Base-by-base conservation (phyloP, 768 basidiomycete species). In the Neoboletus magnificus region DNA sequence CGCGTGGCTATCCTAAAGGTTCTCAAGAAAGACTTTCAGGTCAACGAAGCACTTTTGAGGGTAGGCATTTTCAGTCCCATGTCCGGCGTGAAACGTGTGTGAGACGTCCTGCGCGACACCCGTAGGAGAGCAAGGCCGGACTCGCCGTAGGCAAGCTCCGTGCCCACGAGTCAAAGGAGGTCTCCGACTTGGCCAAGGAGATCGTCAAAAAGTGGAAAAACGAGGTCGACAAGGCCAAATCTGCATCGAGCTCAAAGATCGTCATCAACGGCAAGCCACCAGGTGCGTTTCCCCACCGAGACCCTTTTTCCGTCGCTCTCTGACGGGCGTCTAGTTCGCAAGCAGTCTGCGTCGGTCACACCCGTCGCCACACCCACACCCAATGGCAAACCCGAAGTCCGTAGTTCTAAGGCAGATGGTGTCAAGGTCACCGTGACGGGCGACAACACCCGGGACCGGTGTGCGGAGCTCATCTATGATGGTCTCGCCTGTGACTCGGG, bases 121-220 rank as follows among this genome's bases (percentile, higher is more conserved):
- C 48, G 29, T 64, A 95, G 93, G 93, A 95, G 73, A 94, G 91
- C 71, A 94, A 89, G 72, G 89, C 87, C 4, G 93, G 93, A 47
- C 74, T 96, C n/a, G 89, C 92, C 0, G 92, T 97, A 3, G 92
- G 93, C 50, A 95, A 95, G 75, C 80, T 95, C 18, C 83, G 93
- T 45, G 78, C 80, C 30, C 87, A 93, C 71, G 74, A 80, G 1
- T 75, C 81, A 13, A 90, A 87, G 64, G 80, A 85, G 12, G 85
- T 97, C 10, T 70, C 91, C 9, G 89, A 91, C 60, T 75, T 90
- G 7, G 91, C 94, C 18, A 96, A 95, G 71, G 92, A 93, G 61
- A 77, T 95, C 43, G 94, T 97, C 47, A 91, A 86, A 73, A 89
- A 87, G 65, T 97, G 93, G 93, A 95, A 95, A 73, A 80, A 75